Evolutionary conservation across 2,329 filamentous ascomycete genomes (phyloP), one percentile per base, ranked within the genome.

Genomic region (Colletotrichum sp.): DNA sequence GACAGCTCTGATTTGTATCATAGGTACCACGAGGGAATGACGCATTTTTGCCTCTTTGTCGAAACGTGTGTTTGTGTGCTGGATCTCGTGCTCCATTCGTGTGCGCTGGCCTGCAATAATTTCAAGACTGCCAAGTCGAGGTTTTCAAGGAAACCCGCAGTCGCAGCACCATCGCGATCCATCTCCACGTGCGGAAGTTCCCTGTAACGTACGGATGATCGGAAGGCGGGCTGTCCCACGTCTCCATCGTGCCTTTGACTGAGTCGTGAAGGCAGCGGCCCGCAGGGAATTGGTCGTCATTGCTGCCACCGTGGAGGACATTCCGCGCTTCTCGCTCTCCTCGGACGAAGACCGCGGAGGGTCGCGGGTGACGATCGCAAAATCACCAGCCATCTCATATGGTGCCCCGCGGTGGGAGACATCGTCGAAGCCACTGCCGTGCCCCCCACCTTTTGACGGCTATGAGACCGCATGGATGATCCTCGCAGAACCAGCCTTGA

Each of bases 21-120:
- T 78, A 75, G 69, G 75, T 69, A 63, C 57, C 55, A 63, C 32
- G 44, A 78, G 76, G 73, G 18, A 60, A 76, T 69, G 73, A 76
- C 64, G 44, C 71, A 69, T 59, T 73, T 39, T 73, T 69, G 44
- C 49, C 32, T 65, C 57, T 60, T 69, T 63, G 70, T 64, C 70
- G 18, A 15, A 65, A 55, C 15, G 8, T 39, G 24, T 39, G 30
- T n/a, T 26, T 67, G 26, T 67, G 64, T 67, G 64, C n/a, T 34
- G 69, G 34, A 62, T 18, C 21, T 2, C 44, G n/a, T 75, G 55
- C 52, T 69, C 68, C 28, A 16, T 66, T 21, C 55, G 18, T 16
- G 6, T 36, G 60, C 21, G 21, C 32, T 28, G 13, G 32, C 59
- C 24, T 62, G 69, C 69, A 72, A 71, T 60, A 21, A 34, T 67